Base-by-base conservation (phyloP, 2,329 filamentous ascomycete species). In the Nothopassalora personata region DNA sequence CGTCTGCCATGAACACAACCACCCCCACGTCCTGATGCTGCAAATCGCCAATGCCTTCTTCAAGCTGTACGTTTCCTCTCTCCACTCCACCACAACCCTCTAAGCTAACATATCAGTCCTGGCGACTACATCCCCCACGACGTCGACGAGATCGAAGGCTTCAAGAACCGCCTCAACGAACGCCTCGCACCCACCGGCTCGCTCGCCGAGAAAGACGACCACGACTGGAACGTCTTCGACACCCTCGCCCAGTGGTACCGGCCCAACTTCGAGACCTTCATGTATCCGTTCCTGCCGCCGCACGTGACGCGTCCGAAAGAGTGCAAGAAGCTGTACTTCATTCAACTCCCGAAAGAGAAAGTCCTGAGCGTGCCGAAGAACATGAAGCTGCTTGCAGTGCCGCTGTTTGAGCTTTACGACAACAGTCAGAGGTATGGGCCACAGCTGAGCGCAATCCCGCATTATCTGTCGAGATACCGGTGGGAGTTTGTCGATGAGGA, bases 41-140 rank as follows among this genome's bases (percentile, higher is more conserved):
- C 94, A 99, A 81, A 99, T 99, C 70, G 94, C 94, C 55, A 99
- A 99, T 75, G 93, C 94, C 27, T 99, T 99, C 80, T 99, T 99
- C 81, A 99, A 99, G 79, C 84, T 99, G 74, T 86, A 76, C 15
- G 79, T 71, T 45, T 8, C 18, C 27, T 27, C 2, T 27, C 8
- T 28, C 46, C 4, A 27, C 1, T 1, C 27, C 2, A 1, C 3
- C 4, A 13, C 30, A 13, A 49, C 11, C 9, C 31, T 58, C 9
- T 58, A 18, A 28, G 18, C n/a, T 19, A 13, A 28, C 28, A 49
- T 39, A n/a, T 48, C 49, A 86, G 85, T 53, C 94, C 94, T 0
- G 94, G 94, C 60, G 94, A 97, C 77, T 99, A 97, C 74, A 85
- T 99, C 48, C 85, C 87, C 56, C 88, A 89, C 47, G 89, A 91